Base-by-base conservation (phyloP, 148 eudicot genomes). In the Vaccinium vitisidaea region DNA sequence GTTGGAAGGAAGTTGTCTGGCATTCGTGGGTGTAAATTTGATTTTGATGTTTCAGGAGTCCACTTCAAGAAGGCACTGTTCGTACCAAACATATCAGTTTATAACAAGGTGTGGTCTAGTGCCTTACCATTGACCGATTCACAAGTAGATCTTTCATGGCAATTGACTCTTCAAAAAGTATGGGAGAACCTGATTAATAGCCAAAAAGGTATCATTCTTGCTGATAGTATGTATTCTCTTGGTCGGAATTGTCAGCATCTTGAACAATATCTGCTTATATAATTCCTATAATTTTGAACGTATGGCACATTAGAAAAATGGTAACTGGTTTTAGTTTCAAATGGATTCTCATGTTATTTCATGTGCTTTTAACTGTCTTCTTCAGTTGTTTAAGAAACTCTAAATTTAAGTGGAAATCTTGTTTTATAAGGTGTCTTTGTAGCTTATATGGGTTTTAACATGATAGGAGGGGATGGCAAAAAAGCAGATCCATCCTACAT, bases 81-180 rank as follows among this genome's bases (percentile, higher is more conserved):
- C 89, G 99, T 94, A 73, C 99, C 99, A 52, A 95, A 94, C 84
- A 85, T 91, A 82, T 97, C 99, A 50, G 94, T 94, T n/a, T 94
- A 95, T 85, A 83, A 93, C 93, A 95, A 95, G 89, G 97, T 97
- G 75, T 85, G 86, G 39, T 87, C 94, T 69, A 87, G 83, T 71
- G 86, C 84, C 75, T 79, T 84, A 50, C 91, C 98, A 82, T 87
- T 89, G 39, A 75, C 88, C 2, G 92, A 92, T 82, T 76, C 88
- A 59, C 90, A 89, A 88, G 98, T 94, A 81, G 98, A 95, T 89
- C 80, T 93, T 54, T 97, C 99, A 83, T 97, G 96, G 96, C 99
- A 97, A 90, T 75, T 92, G 86, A 89, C 89, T 76, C 93, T 97
- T 53, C 98, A 95, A 82, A 92, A 86, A 87, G 89, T 93, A 67